These are phyloP conservation scores for Solanum phureja DNA, from an alignment of 257 asterid genomes.

Conservation along the genomic window DNA sequence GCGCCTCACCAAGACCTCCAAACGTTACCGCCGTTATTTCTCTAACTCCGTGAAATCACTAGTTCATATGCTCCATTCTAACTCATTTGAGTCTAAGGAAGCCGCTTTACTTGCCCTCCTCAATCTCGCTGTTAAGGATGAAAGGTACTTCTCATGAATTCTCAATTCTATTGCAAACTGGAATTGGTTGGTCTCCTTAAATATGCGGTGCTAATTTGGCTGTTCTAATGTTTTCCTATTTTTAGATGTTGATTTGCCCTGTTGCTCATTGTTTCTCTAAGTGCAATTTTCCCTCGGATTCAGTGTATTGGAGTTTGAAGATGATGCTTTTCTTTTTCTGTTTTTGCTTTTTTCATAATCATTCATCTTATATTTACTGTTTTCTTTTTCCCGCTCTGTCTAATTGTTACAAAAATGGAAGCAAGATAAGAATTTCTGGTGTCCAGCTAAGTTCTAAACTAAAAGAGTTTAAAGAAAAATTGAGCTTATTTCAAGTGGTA, in stretches of 20 bases:
- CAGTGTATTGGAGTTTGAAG: conserved; percentile 13
- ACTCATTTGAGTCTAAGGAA: conserved; percentile 41
- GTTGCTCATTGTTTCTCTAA: background rate
- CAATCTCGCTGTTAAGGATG: conserved; percentile 80
- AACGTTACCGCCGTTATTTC: conserved; percentile 75
- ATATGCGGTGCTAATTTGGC: background rate
- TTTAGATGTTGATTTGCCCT: background rate
- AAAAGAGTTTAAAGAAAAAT: background rate
- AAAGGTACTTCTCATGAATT: conserved; percentile 32
- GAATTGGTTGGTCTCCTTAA: background rate
- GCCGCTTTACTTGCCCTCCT: conserved; percentile 76
- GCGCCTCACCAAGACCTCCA: conserved; percentile 80
- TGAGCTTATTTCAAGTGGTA: background rate
- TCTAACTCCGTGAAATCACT: conserved; percentile 54
- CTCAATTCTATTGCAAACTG: background rate
- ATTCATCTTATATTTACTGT: background rate
- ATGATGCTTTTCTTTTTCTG: background rate
- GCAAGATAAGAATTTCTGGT: background rate
- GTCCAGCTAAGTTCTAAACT: background rate
- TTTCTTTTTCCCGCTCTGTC: background rate
- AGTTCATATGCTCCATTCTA: conserved; percentile 54
- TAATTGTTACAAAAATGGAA: conserved; percentile 1
- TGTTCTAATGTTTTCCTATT: background rate
- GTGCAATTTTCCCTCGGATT: conserved; percentile 8
- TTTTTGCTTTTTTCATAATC: background rate